These are phyloP conservation scores for Komagataella phaffii DNA, from an alignment of 805 yeast genomes.

Conservation along the genomic window DNA sequence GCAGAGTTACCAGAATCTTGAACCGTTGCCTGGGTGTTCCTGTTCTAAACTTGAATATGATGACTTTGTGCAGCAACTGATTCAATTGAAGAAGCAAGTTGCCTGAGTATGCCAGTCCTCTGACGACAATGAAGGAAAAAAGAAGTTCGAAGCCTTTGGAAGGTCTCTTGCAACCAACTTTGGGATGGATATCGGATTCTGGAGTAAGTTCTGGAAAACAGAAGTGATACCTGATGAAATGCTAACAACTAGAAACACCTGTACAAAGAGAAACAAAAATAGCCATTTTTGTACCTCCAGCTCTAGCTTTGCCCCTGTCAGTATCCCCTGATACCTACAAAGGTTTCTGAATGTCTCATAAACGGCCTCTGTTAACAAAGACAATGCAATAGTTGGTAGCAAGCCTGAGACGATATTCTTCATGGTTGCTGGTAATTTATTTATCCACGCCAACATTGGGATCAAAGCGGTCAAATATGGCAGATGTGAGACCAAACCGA, in stretches of 20 bases:
- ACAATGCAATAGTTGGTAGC: conserved; percentile 53
- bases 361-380: conserved; percentile 49
- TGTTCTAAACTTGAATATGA: conserved; percentile 24
- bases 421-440: conserved; percentile 36
- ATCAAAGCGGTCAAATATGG: conserved; percentile 48
- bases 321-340: conserved; percentile 39
- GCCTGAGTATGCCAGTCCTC: conserved; percentile 69
- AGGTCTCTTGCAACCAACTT: conserved; percentile 60
- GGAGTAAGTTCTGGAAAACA: conserved; percentile 44
- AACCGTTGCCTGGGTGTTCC: conserved; percentile 50
- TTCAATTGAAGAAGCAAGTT: conserved; percentile 50
- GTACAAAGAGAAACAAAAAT: conserved; percentile 68
- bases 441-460: conserved; percentile 47
- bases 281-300: conserved; percentile 66
- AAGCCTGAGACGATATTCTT: conserved; percentile 45
- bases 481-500: conserved; percentile 64
- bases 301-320: conserved; percentile 53
- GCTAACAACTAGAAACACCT: conserved; percentile 73
- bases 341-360: conserved; percentile 43
- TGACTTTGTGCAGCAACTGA: conserved; percentile 27
- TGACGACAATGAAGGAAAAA: conserved; percentile 61
- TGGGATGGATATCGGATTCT: conserved; percentile 64
- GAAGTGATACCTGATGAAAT: conserved; percentile 68
- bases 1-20: conserved; percentile 26
- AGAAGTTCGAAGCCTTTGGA: conserved; percentile 80